Conservation (phyloP, 768 basidiomycete species). For the Peribolospora kevripleyi region DNA sequence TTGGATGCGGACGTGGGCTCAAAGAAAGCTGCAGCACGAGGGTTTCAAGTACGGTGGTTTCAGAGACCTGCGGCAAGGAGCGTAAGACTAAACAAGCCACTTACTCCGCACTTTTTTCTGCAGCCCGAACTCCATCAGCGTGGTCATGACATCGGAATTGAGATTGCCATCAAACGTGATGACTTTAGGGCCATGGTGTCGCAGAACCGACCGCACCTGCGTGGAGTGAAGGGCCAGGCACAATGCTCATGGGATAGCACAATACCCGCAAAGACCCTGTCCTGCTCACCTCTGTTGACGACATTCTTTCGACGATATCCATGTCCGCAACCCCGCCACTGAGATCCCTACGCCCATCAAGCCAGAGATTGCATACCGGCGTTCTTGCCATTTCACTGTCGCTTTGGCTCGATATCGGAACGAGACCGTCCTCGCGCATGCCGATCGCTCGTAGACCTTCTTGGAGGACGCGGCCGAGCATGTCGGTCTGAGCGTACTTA, state of each 20-base stretch:
- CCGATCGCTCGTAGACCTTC: slow-evolving; percentile 36
- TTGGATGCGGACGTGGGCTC: slow-evolving; percentile 87
- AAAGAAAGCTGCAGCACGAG: slow-evolving; percentile 37
- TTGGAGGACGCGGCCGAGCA: slow-evolving; percentile 42
- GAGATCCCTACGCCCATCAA: slow-evolving; percentile 46
- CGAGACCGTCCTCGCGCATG: slow-evolving; percentile 58
- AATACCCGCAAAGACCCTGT: slow-evolving; percentile 26
- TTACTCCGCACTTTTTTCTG: too few species aligned
- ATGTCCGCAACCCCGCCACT: slow-evolving; percentile 83
- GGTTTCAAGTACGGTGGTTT: too few species aligned
- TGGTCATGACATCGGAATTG: slow-evolving; percentile 26
- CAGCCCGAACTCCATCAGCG: slow-evolving; percentile 22
- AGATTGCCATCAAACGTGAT: slow-evolving; percentile 20
- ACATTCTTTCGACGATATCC: slow-evolving; percentile 31
- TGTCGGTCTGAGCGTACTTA: slow-evolving; percentile 23
- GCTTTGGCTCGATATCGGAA: slow-evolving; percentile 15
- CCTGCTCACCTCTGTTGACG: not conserved
- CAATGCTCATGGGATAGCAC: slow-evolving; percentile 25
- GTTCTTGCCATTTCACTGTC: slow-evolving; percentile 26
- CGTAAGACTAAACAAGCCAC: too few species aligned
- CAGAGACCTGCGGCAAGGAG: too few species aligned
- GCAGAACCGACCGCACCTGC: not conserved
- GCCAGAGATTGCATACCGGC: slow-evolving; percentile 65
- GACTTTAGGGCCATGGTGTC: slow-evolving; percentile 7
- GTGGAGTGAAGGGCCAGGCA: not conserved